Evolutionary conservation across 495 filamentous ascomycete species (phyloP), one percentile per base, ranked within the genome.

Genomic region (Darksidea phi): DNA sequence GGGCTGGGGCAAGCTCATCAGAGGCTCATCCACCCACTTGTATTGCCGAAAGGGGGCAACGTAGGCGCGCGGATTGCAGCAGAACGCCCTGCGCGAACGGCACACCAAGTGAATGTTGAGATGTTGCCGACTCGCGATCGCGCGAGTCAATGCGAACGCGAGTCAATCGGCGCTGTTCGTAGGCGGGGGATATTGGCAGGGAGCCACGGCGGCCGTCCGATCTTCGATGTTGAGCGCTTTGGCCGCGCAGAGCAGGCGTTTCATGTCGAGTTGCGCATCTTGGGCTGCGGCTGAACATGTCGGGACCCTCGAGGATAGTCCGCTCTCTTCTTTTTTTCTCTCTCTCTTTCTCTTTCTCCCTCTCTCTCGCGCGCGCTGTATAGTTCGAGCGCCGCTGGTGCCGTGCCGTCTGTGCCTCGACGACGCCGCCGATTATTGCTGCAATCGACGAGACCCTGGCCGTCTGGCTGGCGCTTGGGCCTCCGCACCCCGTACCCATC

Each of bases 161-260:
- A 21, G 4, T 21, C 21, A 11, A 10, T 12, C 6, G 42, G 38
- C 24, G 10, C 28, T 41, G 28, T 8, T 23, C 6, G 24, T 32
- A 41, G 23, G 56, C 21, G 2, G 28, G 50, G 46, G 18, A 36
- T 55, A 66, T 66, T 51, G 49, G 45, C 51, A 54, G 54, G 47
- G 59, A 50, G 26, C 17, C 6, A 53, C 58, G 47, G 26, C 52
- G 54, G 54, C 48, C 53, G 59, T 48, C 47, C 25, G 64, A 61
- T 62, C 64, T 54, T 49, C 64, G 58, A 67, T 67, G 64, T 48
- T 52, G 52, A 55, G 64, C 48, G 36, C 36, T 38, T 15, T 38
- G 15, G 36, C n/a, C n/a, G n/a, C n/a, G n/a, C n/a, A n/a, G n/a
- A n/a, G 24, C 42, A 12, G 15, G 51, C 34, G 51, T 54, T 54